Evolutionary conservation across 2,329 filamentous ascomycete genomes (phyloP).

Genomic region (Colletotrichum higginsianum): DNA sequence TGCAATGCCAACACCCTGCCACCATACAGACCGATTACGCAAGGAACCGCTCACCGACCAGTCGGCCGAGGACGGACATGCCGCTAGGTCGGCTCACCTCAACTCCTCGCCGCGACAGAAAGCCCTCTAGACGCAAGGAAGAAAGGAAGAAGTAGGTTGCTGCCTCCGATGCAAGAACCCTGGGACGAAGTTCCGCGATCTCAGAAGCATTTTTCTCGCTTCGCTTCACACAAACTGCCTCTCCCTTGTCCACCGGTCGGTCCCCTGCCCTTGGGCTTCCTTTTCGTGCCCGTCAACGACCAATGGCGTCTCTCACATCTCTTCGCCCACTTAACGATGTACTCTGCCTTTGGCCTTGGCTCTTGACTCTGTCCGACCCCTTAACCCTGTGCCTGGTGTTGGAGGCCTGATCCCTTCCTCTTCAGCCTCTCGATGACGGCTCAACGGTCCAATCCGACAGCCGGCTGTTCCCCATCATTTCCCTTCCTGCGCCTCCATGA

Average conservation of each 20-base stretch:
- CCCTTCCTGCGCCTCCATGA: slow-evolving; percentile 15
- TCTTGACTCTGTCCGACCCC: background rate
- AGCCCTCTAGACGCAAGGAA: slow-evolving; percentile 5
- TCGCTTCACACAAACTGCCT: slow-evolving; percentile 9
- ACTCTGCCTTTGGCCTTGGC: background rate
- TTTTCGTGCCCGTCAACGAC: background rate
- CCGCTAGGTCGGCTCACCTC: background rate
- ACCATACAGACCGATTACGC: too few relatives aligned
- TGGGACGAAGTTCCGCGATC: slow-evolving; percentile 12
- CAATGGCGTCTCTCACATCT: background rate
- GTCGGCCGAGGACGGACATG: too few relatives aligned
- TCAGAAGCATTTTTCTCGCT: slow-evolving; percentile 17
- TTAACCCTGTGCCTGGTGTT: background rate
- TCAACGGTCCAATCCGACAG: background rate
- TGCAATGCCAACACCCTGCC: background rate
- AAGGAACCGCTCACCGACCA: too few relatives aligned
- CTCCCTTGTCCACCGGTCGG: background rate
- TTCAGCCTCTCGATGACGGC: background rate
- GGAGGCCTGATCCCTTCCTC: background rate
- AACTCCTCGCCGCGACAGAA: background rate
- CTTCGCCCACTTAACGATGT: too few relatives aligned
- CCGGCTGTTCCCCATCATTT: background rate
- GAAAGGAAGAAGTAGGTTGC: slow-evolving; percentile 15
- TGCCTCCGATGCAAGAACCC: slow-evolving; percentile 35
- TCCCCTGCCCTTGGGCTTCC: slow-evolving; percentile 2